Percentiles rank a stretch among this genome's conserved stretches.
Conservation (phyloP, 164 flowering plant genomes). For the Liquidambar formosana region DNA sequence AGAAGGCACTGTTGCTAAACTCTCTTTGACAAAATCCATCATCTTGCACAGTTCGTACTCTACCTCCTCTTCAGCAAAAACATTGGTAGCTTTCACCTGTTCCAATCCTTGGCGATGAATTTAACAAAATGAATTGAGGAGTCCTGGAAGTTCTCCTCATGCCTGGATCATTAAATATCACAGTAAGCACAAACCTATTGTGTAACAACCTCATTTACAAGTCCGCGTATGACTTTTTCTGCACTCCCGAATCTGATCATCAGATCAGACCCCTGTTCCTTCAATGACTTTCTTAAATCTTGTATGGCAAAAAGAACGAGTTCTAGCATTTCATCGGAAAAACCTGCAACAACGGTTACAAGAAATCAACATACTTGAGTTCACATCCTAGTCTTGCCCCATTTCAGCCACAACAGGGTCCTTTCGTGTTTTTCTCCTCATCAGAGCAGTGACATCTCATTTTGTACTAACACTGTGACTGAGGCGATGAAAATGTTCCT, state of each 20-base stretch:
- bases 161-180: slow-evolving; percentile 14
- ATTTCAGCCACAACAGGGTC: neutral
- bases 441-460: neutral
- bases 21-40: slow-evolving; percentile 42
- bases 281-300: slow-evolving; percentile 54
- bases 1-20: slow-evolving; percentile 26
- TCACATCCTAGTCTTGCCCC: neutral
- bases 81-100: slow-evolving; percentile 59
- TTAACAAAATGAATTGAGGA: slow-evolving; percentile 20
- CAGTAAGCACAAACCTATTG: slow-evolving; percentile 21
- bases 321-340: slow-evolving; percentile 65
- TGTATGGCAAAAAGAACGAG: slow-evolving; percentile 59
- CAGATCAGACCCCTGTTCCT: slow-evolving; percentile 59
- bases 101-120: slow-evolving; percentile 35
- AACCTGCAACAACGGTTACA: slow-evolving; percentile 43
- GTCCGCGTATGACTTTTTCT: slow-evolving; percentile 48
- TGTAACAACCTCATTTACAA: slow-evolving; percentile 59
- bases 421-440: neutral
- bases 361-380: neutral
- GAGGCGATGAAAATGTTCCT: neutral
- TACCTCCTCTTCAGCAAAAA: slow-evolving; percentile 75
- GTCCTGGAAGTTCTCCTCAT: slow-evolving; percentile 14
- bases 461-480: neutral
- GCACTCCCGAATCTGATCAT: slow-evolving; percentile 74
- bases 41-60: slow-evolving; percentile 53